phyloP scores from a whole-genome alignment of 2,329 filamentous ascomycete genomes.

The Alternaria panax region DNA sequence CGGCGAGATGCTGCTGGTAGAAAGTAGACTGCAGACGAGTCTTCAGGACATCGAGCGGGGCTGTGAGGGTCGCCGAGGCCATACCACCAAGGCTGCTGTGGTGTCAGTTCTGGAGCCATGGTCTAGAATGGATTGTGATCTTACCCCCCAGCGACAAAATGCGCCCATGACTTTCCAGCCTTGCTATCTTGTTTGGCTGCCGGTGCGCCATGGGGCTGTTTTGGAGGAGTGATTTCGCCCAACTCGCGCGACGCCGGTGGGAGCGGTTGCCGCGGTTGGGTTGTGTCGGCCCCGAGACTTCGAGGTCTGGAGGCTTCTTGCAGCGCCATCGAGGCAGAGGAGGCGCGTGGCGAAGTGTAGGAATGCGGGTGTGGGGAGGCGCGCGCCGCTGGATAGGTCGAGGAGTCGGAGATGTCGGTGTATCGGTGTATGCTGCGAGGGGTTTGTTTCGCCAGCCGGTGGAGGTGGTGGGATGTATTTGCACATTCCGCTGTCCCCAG shows the following conservation, averaged over 20 bases:
- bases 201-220: constrained; percentile 49
- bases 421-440: constrained; percentile 8
- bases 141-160: constrained; percentile 90
- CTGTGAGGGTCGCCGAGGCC: constrained; percentile 90
- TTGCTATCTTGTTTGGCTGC: constrained; percentile 53
- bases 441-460: background rate
- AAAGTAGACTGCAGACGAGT: constrained; percentile 94
- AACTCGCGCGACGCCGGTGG: constrained; percentile 66
- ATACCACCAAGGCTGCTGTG: constrained; percentile 81
- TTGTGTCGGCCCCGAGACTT: constrained; percentile 36
- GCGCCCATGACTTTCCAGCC: constrained; percentile 80
- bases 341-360: constrained; percentile 17
- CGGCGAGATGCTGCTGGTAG: constrained; percentile 82
- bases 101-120: constrained; percentile 21
- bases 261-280: constrained; percentile 38
- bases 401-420: background rate
- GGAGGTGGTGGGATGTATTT: constrained; percentile 7
- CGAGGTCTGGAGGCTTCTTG: constrained; percentile 43
- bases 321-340: constrained; percentile 44
- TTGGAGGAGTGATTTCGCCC: constrained; percentile 62
- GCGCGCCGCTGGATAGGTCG: background rate
- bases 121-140: constrained; percentile 33
- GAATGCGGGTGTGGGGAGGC: constrained; percentile 3
- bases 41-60: constrained; percentile 91
- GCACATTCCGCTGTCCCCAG: constrained; percentile 16